Evolutionary conservation across 371 early-diverging fungal species (phyloP).

Genomic region (Lichtheimia corymbifera): DNA sequence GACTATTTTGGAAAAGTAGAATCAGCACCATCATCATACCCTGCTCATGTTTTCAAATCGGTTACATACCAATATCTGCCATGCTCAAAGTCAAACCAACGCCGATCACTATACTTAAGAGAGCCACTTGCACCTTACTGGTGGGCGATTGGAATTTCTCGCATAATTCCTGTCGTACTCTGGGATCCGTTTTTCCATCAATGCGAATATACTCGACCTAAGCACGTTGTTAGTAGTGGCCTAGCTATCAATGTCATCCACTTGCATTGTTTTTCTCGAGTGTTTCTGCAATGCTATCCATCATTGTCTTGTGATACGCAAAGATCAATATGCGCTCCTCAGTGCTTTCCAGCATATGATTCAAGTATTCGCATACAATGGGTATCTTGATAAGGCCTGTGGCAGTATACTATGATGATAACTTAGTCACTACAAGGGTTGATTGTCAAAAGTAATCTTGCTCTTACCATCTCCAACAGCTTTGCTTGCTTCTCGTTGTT

Average conservation of each 20-base stretch:
- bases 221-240: not conserved
- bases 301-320: conserved; percentile 57
- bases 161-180: conserved; percentile 31
- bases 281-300: conserved; percentile 38
- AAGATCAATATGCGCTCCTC: conserved; percentile 62
- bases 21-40: too few relatives aligned
- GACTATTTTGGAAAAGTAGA: conserved; percentile 22
- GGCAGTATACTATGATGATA: conserved; percentile 17
- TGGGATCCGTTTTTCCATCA: conserved; percentile 52
- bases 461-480: not conserved
- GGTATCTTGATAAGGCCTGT: conserved; percentile 50
- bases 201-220: conserved; percentile 54
- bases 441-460: not conserved
- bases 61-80: conserved; percentile 43
- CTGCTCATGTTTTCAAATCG: not conserved
- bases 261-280: conserved; percentile 26
- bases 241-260: not conserved
- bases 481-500: not conserved
- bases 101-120: conserved; percentile 58
- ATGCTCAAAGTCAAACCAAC: conserved; percentile 63
- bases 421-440: not conserved
- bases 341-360: conserved; percentile 31
- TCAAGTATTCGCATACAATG: conserved; percentile 50
- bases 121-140: conserved; percentile 40
- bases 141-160: conserved; percentile 44